Evolutionary conservation across 2,329 filamentous ascomycete genomes (phyloP).

Genomic region (Aurifilum marmelostoma): DNA sequence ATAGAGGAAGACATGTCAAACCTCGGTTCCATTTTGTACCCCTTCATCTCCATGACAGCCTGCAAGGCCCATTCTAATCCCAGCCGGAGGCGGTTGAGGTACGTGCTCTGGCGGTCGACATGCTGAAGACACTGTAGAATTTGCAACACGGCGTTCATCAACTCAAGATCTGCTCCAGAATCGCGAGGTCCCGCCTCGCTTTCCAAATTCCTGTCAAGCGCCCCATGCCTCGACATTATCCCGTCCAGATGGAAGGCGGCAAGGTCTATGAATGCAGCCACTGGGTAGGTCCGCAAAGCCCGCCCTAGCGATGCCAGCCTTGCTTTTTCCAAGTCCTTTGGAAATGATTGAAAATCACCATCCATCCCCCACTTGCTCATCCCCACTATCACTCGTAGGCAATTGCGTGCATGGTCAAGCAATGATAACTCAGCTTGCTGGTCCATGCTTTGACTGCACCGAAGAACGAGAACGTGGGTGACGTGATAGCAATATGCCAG

Average conservation of each 20-base stretch:
- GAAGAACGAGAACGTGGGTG: neutral
- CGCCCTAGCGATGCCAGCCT: neutral
- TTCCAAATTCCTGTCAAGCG: neutral
- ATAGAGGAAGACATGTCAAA: too few relatives aligned
- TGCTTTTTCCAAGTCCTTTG: neutral
- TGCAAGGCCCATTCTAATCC: neutral
- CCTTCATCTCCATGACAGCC: neutral
- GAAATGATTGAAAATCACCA: neutral
- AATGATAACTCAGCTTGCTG: neutral
- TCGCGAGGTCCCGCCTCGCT: neutral
- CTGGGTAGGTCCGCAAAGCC: neutral
- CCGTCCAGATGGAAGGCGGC: neutral
- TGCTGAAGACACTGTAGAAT: neutral
- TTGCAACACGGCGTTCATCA: neutral
- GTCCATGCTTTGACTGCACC: neutral
- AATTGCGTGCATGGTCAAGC: neutral
- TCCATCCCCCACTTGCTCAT: neutral
- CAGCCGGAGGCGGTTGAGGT: conserved; percentile 2
- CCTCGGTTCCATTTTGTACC: too few relatives aligned
- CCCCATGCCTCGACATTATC: neutral
- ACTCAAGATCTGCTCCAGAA: neutral
- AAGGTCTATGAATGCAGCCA: neutral
- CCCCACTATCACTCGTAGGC: neutral
- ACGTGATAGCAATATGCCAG: neutral
- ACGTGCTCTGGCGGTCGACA: neutral